Evolutionary conservation across 176 grass and related monocot species (phyloP), one percentile per base, ranked within the genome.

Genomic region (Rhynchospora breviuscula): DNA sequence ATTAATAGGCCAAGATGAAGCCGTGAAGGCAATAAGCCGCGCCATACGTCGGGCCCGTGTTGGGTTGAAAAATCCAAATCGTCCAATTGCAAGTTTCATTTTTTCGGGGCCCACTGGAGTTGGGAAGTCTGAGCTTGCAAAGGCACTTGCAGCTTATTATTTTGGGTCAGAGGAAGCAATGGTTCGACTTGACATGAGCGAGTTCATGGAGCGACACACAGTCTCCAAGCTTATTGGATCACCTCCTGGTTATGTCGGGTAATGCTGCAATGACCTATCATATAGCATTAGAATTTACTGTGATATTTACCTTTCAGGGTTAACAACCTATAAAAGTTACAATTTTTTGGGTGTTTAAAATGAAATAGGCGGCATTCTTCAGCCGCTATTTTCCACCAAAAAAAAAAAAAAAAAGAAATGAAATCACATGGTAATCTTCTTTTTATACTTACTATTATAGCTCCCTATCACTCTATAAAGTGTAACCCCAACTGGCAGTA

Each of bases 171-270:
- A 97, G 83, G 94, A 97, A 82, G 94, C 94, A 52, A 97, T 97
- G 94, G 91, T 92, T 87, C 86, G 91, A n/a, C 91, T 97, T 56
- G 94, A 97, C 85, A 97, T 97, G 94, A 97, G 91, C 79, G 91
- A 97, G 70, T 97, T 97, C 83, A 97, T 94, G 94, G 94, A 97
- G 80, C 83, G 94, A 35, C 91, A 97, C 69, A 94, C 94, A 3
- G 94, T 97, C 9, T 97, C 94, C 68, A 97, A 94, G 77, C 85
- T 97, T 66, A 97, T 97, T 0, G 93, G 93, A 63, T 97, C 93
- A 56, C 93, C 93, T 67, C 94, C 94, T 67, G 94, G 94, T 31
- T 97, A 97, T 88, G 94, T 97, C 15, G 94, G 94, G 45, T 77
- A 77, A 54, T 77, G 22, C 22, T 49, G 15, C 26, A 56, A 56